phyloP scores from a whole-genome alignment of 2,329 filamentous ascomycete species.

The Fusarium zealandicum region DNA sequence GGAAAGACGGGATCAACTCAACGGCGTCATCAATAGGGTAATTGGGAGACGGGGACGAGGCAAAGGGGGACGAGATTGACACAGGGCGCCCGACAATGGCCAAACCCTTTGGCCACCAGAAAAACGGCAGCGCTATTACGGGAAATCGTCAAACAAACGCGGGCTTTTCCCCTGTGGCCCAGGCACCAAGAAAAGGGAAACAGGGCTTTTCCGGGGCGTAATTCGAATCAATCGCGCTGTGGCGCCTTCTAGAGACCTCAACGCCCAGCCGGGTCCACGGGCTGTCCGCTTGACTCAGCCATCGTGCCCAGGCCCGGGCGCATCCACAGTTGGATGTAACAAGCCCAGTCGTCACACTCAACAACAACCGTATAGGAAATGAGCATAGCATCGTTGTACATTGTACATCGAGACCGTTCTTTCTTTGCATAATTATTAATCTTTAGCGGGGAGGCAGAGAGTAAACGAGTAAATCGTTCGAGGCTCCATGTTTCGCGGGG shows the following conservation, averaged over 20 bases:
- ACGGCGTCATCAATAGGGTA: conserved; percentile 17
- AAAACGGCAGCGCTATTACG: conserved; percentile 18
- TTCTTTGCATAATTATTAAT: too few relatives aligned
- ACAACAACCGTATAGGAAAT: too few relatives aligned
- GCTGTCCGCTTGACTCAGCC: conserved; percentile 14
- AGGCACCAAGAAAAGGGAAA: background rate
- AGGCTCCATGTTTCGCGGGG: too few relatives aligned
- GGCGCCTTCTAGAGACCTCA: conserved; percentile 19
- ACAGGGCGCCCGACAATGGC: conserved; percentile 1
- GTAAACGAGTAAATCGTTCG: too few relatives aligned
- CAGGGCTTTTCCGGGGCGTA: background rate
- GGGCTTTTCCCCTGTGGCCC: background rate
- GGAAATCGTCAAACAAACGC: conserved; percentile 13
- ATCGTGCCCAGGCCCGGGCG: too few relatives aligned
- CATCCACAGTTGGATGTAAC: background rate
- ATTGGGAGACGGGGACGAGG: background rate
- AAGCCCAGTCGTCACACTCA: background rate
- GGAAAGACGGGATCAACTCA: conserved; percentile 3
- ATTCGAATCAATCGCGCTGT: conserved; percentile 26
- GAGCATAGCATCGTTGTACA: too few relatives aligned
- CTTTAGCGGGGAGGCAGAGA: too few relatives aligned
- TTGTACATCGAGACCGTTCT: too few relatives aligned
- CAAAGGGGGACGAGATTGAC: conserved; percentile 28
- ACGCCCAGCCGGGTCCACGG: background rate
- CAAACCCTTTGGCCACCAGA: conserved; percentile 25